Evolutionary conservation across 1,284 basidiomycete genomes (phyloP), one percentile per base, ranked within the genome.

Genomic region (Lentinus polychrous): DNA sequence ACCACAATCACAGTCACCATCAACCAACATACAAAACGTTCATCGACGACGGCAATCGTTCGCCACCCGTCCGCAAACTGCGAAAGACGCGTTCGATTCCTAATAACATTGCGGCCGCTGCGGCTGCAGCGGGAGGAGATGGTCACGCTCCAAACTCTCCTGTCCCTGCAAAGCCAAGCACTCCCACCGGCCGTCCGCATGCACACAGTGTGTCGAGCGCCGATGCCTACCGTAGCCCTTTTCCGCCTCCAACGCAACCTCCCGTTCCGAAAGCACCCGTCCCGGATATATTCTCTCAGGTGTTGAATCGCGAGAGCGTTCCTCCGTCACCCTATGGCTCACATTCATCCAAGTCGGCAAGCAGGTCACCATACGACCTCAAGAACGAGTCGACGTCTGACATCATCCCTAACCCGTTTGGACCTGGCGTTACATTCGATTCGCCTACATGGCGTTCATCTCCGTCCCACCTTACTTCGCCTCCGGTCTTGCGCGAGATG

Each of bases 191-290:
- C 24, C 78, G 86, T 18, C 76, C 72, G 2, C 86, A 88, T 58
- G 87, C 86, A 5, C 81, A 87, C 53, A 88, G 84, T 59, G 85
- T 89, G 15, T 88, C 86, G 0, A 79, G 79, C 6, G 80, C 76
- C 14, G 85, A 89, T 53, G 69, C 79, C 43, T 73, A 76, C 27
- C 74, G 73, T 17, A 65, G 51, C 10, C 53, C 60, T 14, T 18
- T 49, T 11, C 46, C 56, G 5, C 44, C 44, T 12, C 49, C 50
- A n/a, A 35, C 42, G n/a, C 15, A 17, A 45, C 22, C 50, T 20
- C 38, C 41, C 3, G 2, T 39, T 10, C 24, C 31, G 2, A 48
- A 49, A 17, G n/a, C 49, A 3, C 50, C 54, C n/a, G 50, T 56
- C 1, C 69, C 71, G 10, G 86, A 89, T 58, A 68, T 79, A 14